phyloP scores from a whole-genome alignment of 805 yeast genomes.

The Candida cerambycidarum region DNA sequence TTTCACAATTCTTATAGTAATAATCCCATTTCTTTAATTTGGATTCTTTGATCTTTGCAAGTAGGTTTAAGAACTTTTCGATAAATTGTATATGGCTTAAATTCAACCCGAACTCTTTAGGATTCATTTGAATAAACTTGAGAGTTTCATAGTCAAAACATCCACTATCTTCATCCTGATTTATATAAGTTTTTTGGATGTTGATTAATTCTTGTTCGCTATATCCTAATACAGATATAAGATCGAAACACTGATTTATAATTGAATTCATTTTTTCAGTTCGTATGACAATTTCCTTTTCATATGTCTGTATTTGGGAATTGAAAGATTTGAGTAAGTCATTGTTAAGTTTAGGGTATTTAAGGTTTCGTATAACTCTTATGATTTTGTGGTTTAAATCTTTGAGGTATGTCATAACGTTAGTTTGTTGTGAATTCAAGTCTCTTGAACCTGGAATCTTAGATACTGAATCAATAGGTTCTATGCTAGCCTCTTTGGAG shows the following conservation, averaged over 20 bases:
- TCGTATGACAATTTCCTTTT: constrained; percentile 25
- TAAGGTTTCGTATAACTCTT: constrained; percentile 33
- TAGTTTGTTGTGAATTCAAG: no score
- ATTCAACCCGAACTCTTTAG: constrained; percentile 40
- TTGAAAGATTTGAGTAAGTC: constrained; percentile 25
- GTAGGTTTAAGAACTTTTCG: constrained; percentile 26
- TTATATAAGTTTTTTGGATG: constrained; percentile 28
- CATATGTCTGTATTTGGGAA: constrained; percentile 26
- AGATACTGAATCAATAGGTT: background rate
- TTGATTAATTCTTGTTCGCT: constrained; percentile 32
- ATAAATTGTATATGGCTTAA: constrained; percentile 35
- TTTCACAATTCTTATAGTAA: constrained; percentile 40
- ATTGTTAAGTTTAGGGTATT: constrained; percentile 36
- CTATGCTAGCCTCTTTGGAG: constrained; percentile 10
- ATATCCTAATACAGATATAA: constrained; percentile 28
- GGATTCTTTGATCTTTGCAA: constrained; percentile 31
- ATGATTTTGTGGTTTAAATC: constrained; percentile 40
- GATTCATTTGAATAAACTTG: constrained; percentile 33
- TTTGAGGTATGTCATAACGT: constrained; percentile 26
- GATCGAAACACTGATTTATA: constrained; percentile 25
- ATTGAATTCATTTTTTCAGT: constrained; percentile 21
- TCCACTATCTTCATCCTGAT: constrained; percentile 25
- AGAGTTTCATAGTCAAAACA: constrained; percentile 40
- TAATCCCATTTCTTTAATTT: constrained; percentile 38
- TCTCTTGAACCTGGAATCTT: no score